These are phyloP conservation scores for Geoglossum cookeanum DNA, from an alignment of 2,329 filamentous ascomycete genomes.

Conservation along the genomic window DNA sequence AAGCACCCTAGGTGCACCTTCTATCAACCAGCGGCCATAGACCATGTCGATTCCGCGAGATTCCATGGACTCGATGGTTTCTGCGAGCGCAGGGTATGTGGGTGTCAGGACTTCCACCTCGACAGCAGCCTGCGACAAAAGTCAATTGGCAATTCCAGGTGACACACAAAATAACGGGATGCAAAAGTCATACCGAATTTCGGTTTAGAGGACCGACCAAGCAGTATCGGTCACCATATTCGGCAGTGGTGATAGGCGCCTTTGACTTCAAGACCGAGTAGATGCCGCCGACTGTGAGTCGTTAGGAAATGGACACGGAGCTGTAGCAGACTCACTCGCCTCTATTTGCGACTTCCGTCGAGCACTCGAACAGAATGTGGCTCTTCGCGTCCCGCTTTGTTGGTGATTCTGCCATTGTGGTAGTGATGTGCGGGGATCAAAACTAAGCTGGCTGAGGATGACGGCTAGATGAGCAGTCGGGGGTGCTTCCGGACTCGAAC, in stretches of 20 bases:
- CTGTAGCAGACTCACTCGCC: constrained; percentile 33
- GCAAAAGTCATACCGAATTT: constrained; percentile 46
- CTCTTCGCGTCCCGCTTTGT: constrained; percentile 61
- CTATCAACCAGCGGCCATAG: constrained; percentile 94
- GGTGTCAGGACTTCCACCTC: constrained; percentile 91
- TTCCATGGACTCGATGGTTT: constrained; percentile 82
- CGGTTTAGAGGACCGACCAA: constrained; percentile 88
- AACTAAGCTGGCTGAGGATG: background rate
- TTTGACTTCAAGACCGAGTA: constrained; percentile 99
- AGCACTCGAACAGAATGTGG: constrained; percentile 89
- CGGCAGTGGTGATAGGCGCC: constrained; percentile 87
- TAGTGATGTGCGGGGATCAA: background rate
- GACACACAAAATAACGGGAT: background rate
- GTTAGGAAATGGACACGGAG: constrained; percentile 11
- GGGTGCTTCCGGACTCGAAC: no score
- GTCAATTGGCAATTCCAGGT: constrained; percentile 1
- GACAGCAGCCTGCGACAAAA: constrained; percentile 56
- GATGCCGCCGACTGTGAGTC: constrained; percentile 67
- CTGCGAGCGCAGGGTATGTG: constrained; percentile 55
- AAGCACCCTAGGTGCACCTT: constrained; percentile 81
- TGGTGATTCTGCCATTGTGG: background rate
- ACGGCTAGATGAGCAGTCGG: no score
- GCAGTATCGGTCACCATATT: constrained; percentile 96
- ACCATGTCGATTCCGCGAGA: constrained; percentile 76
- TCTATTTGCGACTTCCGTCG: constrained; percentile 93